A percentile compares a stretch with the other conserved stretches of the same genome.
These are phyloP conservation scores for Aspergillus incahuasiensis DNA, from an alignment of 495 filamentous ascomycete genomes.

Conservation along the genomic window DNA sequence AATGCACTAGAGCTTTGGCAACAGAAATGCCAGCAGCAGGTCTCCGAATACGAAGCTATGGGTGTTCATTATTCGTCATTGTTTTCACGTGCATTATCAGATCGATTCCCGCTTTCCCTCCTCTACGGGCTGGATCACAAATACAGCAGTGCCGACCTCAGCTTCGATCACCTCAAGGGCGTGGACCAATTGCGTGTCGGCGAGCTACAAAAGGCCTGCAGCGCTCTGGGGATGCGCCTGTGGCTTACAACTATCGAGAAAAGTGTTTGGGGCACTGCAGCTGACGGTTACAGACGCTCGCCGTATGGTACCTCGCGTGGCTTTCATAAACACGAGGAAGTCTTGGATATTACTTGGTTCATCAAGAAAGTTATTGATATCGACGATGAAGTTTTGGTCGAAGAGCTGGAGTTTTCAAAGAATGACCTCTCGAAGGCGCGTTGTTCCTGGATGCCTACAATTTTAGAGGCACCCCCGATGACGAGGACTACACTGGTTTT, in stretches of 20 bases:
- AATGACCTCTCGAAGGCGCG: background rate
- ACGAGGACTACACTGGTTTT: background rate
- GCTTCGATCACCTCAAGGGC: slow-evolving; percentile 8
- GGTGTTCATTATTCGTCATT: background rate
- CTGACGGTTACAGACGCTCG: too few relatives aligned
- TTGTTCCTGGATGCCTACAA: background rate
- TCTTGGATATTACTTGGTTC: too few relatives aligned
- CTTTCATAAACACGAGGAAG: too few relatives aligned
- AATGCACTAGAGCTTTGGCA: background rate
- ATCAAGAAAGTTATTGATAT: background rate
- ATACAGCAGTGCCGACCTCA: slow-evolving; percentile 10
- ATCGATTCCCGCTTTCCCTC: background rate
- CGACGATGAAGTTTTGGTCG: background rate
- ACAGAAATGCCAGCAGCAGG: background rate
- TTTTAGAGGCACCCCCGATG: background rate
- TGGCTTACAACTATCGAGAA: background rate
- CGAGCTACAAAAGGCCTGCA: background rate
- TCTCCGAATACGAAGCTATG: too few relatives aligned
- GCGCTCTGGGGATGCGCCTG: background rate
- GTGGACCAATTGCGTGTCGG: background rate
- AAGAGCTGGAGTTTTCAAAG: background rate
- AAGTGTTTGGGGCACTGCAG: background rate
- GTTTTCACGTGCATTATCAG: background rate
- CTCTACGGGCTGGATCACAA: slow-evolving; percentile 7
- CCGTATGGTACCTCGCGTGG: too few relatives aligned